phyloP scores from a whole-genome alignment of 257 asterid genomes.

The Thymus quinquecostatus region DNA sequence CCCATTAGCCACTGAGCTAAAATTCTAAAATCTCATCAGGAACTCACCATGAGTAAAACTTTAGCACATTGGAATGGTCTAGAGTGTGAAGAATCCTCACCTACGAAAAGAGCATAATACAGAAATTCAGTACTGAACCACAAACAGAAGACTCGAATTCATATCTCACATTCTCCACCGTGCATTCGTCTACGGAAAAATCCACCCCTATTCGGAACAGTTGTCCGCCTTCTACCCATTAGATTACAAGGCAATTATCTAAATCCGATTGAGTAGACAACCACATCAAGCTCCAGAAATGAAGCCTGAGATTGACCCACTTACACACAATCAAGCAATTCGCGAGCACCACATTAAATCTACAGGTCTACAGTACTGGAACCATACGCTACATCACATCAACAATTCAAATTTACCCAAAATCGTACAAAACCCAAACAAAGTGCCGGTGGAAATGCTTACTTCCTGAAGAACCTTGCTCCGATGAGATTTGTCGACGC shows the following conservation, averaged over 20 bases:
- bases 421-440: slow-evolving; percentile 3
- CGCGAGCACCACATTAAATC: slow-evolving; percentile 1
- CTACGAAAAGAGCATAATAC: slow-evolving; percentile 47
- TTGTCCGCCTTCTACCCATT: slow-evolving; percentile 9
- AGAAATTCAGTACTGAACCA: slow-evolving; percentile 21
- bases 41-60: slow-evolving; percentile 86
- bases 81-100: slow-evolving; percentile 88
- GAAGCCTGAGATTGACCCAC: slow-evolving; percentile 2
- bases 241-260: slow-evolving; percentile 2
- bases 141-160: slow-evolving; percentile 5
- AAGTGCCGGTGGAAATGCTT: slow-evolving; percentile 37
- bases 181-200: neutral
- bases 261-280: slow-evolving; percentile 10
- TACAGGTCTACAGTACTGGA: too few relatives aligned
- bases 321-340: neutral
- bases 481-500: slow-evolving; percentile 91
- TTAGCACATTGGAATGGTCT: slow-evolving; percentile 79
- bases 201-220: neutral
- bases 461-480: slow-evolving; percentile 97
- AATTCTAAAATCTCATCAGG: slow-evolving; percentile 2
- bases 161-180: slow-evolving; percentile 2
- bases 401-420: neutral
- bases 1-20: slow-evolving; percentile 23
- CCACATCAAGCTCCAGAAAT: slow-evolving; percentile 14
- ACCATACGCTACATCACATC: too few relatives aligned